Base-by-base conservation (phyloP, 2,329 filamentous ascomycete genomes). In the Xylariaceae sp. region DNA sequence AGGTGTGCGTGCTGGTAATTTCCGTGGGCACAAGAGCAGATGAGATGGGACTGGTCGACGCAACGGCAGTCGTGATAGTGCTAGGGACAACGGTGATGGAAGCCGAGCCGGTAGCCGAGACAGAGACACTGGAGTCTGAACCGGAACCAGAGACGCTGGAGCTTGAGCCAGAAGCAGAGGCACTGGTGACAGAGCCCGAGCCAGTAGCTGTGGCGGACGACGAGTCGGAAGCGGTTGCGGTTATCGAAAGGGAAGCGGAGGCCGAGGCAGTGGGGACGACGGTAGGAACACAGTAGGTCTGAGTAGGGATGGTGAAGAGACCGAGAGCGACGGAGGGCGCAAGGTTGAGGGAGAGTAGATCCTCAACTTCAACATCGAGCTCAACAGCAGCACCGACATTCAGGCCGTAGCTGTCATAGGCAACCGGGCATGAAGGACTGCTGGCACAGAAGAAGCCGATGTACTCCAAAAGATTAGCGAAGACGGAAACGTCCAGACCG, bases 381-480 rank as follows among this genome's bases (percentile, higher is more conserved):
- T 61, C 61, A 19, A 65, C 66, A 17, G 59, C 67, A 18, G 67
- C 69, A 53, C 69, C 70, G 38, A 71, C 58, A 56, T 71, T 72
- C 40, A 71, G 52, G 53, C 71, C 68, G 52, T 67, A 71, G 46
- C 60, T 65, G 57, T 72, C 68, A 42, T 60, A 54, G 39, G 58
- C 59, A n/a, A 75, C 56, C 19, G 62, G 66, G 58, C 73, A 75
- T 42, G 56, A 45, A 10, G 64, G 61, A 5, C 15, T 31, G 32
- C 66, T 67, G 33, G 57, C 61, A 44, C 70, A 67, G 47, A 75
- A 66, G 47, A 67, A 62, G 52, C 69, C 68, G 49, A 73, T 70
- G 62, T 81, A 78, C 57, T 82, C 74, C n/a, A 78, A 70, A 6
- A 83, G 61, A 64, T 81, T 75, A 49, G 73, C 72, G 60, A 71